A percentile compares a stretch with the other conserved stretches of the same genome.
Conservation (phyloP, 2,329 filamentous ascomycete genomes). For the Paecilomyces sp. region DNA sequence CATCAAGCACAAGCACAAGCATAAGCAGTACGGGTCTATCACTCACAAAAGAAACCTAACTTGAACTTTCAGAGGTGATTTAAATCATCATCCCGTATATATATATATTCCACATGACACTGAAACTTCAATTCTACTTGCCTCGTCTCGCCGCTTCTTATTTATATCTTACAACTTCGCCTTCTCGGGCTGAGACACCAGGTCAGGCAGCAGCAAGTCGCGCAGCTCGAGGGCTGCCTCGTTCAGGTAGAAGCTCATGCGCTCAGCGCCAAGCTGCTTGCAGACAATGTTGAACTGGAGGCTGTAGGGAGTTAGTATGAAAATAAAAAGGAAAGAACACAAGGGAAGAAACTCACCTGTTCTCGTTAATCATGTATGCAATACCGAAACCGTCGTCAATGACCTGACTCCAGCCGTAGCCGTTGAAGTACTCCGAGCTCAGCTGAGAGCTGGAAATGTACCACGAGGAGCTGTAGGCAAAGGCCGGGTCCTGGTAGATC, state of each 20-base stretch:
- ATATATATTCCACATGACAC: not conserved
- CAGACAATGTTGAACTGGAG: constrained; percentile 97
- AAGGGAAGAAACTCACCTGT: constrained; percentile 53
- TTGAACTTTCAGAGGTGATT: too few relatives aligned
- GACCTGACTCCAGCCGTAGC: constrained; percentile 98
- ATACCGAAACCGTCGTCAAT: constrained; percentile 94
- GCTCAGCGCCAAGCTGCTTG: constrained; percentile 81
- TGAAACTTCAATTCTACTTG: not conserved
- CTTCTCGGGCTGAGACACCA: constrained; percentile 63
- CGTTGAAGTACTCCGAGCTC: constrained; percentile 96
- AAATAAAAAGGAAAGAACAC: not conserved
- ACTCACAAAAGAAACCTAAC: too few relatives aligned
- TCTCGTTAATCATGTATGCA: constrained; percentile 99
- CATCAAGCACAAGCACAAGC: too few relatives aligned
- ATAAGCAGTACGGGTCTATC: too few relatives aligned
- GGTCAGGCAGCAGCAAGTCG: constrained; percentile 72
- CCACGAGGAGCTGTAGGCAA: constrained; percentile 77
- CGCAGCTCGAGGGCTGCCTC: constrained; percentile 88
- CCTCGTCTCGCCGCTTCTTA: not conserved
- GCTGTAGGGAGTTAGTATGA: constrained; percentile 39
- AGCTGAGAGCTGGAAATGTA: constrained; percentile 83
- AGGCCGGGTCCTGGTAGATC: constrained; percentile 83
- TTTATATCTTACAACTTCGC: constrained; percentile 68
- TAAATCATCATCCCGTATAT: not conserved
- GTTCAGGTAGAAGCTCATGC: constrained; percentile 93